Evolutionary conservation across 225 moss, liverwort and hornwort genomes (phyloP), one percentile per base, ranked within the genome.

Genomic region (Marchantia polymorpha): DNA sequence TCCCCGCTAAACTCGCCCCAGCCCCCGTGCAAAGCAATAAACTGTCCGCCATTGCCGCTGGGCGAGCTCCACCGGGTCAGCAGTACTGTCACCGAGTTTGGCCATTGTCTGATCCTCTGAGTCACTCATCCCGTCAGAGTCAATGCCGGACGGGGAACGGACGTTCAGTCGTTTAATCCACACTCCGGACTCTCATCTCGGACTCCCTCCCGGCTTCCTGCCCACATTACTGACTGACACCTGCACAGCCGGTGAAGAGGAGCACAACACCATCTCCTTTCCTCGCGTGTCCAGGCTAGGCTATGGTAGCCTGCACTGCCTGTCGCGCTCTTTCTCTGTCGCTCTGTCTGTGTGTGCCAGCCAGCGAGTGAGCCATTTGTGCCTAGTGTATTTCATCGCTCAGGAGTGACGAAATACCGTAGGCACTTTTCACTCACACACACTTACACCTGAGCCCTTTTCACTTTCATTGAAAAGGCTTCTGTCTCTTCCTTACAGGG

Each of bases 11-110:
- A 59, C 27, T 53, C 73, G 52, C 52, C 23, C 8, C 19, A 47
- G 69, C 72, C 64, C 72, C 19, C 51, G 52, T 73, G 53, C 73
- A 54, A 52, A 54, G 73, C 17, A 29, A 73, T 75, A 46, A 60
- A 59, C 75, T 20, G 47, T 64, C 64, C 77, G 64, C 77, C 77
- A 77, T 49, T 17, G 60, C 59, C 60, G 76, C 60, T 76, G 76
- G 3, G 30, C 25, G 8, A 52, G 52, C n/a, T 27, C 27, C 9
- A 56, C 56, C 19, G 19, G 71, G 47, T n/a, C 69, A 23, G 26
- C 64, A 64, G 11, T 64, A 64, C 64, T 64, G 64, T 7, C 26
- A 64, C 26, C 7, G 12, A 26, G 1, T n/a, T 22, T 52, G 23
- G 71, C 51, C 51, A 4, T 12, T 52, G 52, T 74, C 74, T 3